These are phyloP conservation scores for Citrullus amarus DNA, from an alignment of 306 rosid genomes.

Conservation along the genomic window DNA sequence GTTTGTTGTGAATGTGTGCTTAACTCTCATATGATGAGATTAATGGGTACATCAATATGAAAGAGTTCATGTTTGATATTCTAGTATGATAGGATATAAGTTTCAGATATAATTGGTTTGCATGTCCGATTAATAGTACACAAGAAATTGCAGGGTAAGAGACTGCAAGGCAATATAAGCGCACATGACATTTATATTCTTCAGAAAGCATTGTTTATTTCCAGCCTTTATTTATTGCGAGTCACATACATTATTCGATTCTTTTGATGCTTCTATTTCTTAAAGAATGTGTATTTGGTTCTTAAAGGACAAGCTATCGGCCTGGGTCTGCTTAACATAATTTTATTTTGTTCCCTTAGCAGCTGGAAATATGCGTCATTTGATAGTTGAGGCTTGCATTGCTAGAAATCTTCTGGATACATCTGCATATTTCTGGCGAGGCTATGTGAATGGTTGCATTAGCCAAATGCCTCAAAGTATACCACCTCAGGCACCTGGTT, in stretches of 20 bases:
- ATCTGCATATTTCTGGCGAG: slow-evolving; percentile 83
- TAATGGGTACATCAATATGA: background rate
- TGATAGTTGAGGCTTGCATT: slow-evolving; percentile 94
- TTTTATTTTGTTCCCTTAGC: slow-evolving; percentile 18
- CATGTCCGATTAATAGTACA: background rate
- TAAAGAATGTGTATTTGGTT: background rate
- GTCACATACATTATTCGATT: background rate
- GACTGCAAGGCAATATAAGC: background rate
- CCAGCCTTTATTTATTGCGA: background rate
- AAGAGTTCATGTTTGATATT: slow-evolving; percentile 2
- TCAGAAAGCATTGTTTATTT: background rate
- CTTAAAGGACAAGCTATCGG: background rate
- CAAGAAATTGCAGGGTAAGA: background rate
- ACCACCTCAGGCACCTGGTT: slow-evolving; percentile 65
- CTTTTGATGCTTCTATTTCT: background rate
- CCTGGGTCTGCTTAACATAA: slow-evolving; percentile 4
- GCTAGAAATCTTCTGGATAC: slow-evolving; percentile 78
- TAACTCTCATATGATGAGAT: background rate
- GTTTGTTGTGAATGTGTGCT: background rate
- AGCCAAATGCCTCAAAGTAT: slow-evolving; percentile 69
- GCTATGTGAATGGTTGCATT: slow-evolving; percentile 64
- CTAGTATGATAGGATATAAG: background rate
- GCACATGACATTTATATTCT: background rate
- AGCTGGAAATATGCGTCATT: slow-evolving; percentile 95
- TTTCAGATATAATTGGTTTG: background rate